Evolutionary conservation across 768 basidiomycete genomes (phyloP), one percentile per base, ranked within the genome.

Genomic region (Leccinum subgranulosum): DNA sequence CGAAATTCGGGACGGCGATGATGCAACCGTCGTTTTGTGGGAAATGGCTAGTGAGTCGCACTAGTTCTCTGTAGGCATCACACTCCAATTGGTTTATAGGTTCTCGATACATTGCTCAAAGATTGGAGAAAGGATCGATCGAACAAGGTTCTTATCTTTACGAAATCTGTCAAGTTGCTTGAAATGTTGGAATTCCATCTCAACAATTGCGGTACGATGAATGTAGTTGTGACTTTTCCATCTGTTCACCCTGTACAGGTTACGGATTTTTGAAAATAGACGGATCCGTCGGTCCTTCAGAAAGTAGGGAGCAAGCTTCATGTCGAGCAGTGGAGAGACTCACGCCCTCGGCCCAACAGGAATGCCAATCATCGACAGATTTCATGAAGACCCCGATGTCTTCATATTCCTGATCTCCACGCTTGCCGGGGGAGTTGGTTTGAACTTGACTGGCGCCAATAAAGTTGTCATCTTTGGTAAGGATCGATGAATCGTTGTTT

Each of bases 121-220:
- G 81, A 86, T 47, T 86, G 87, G 82, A 80, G 81, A 64, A 82
- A 81, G 63, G 84, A 86, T 49, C 69, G 72, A 17, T 77, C 81
- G 0, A 94, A 91, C 73, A 98, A 97, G 74, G 92, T 97, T 41
- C 77, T 98, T 45, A 86, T 98, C 57, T 98, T 98, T 73, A 94
- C 94, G 3, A 94, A 94, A 69, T 90, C 92, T 1, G 91, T 95
- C 55, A 93, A 94, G 69, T 74, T 98, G 25, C 77, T 98, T 12
- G 87, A 90, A 17, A 92, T 94, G 85, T 73, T 97, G 27, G 83
- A 88, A 34, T 88, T 84, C 64, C 88, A 91, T 69, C 79, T 94
- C 12, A 76, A 76, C n/a, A 74, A 73, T 10, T 75, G 75, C 67
- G 73, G 89, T 88, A 45, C 48, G 56, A 34, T 53, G 8, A 43